Base-by-base conservation (phyloP, 2,329 filamentous ascomycete genomes). In the Claviceps sp. region DNA sequence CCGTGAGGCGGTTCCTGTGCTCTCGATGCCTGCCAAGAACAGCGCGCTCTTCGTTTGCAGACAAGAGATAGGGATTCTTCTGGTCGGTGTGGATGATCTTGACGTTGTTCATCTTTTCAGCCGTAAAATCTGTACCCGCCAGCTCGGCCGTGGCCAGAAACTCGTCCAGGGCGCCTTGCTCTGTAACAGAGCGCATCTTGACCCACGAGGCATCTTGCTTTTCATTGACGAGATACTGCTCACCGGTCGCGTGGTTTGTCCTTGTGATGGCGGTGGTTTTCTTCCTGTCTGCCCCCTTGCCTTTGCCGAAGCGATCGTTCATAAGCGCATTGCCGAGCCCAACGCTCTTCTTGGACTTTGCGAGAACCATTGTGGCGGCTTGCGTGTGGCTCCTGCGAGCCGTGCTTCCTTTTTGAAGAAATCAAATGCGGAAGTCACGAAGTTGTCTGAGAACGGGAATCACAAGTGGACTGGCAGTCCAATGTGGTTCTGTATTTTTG, bases 181-280 rank as follows among this genome's bases (percentile, higher is more conserved):
- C 88, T 5, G 93, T 98, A 60, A 98, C 87, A 67, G 88, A 95
- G 73, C 91, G 88, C 93, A 98, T 97, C 76, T 97, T 98, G 65
- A 97, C 88, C 89, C 90, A 98, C 60, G 88, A 79, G 38, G 91
- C 93, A 72, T 97, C 90, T 66, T 94, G 84, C 60, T 82, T 84
- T 58, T 86, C 85, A 66, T 95, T 96, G 48, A 88, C 93, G 61
- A 97, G 82, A 67, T 98, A 98, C 75, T 84, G 83, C 66, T 94
- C 86, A 64, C 88, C 89, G 22, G 87, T 88, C 26, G 81, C 76
- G 62, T 90, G 81, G 67, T 89, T 82, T 57, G 88, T 85, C 63
- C 86, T 81, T 24, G 75, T 77, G 54, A 81, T 73, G 48, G 70
- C 74, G 1, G 68, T 66, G 5, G 65, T 79, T 65, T 85, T 86